phyloP scores from a whole-genome alignment of 139 green algal genomes.

The Raphidocelis subcapitata region DNA sequence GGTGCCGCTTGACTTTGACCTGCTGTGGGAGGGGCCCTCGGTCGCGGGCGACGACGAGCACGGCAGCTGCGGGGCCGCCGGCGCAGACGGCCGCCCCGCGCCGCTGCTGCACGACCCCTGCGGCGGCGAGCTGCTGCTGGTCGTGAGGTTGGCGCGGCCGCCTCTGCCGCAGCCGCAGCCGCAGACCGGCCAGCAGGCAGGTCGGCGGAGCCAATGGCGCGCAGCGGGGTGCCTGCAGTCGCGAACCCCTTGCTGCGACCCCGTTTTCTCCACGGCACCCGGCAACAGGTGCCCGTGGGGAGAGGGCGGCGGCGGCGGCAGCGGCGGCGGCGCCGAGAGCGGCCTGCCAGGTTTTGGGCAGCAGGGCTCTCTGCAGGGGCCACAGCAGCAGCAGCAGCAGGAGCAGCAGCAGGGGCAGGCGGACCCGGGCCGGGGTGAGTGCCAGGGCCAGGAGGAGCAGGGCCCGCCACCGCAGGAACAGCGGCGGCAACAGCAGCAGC shows the following conservation, averaged over 20 bases:
- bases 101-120: no score
- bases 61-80: no score
- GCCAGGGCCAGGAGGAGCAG: not conserved
- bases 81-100: no score
- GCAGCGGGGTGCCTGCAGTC: no score
- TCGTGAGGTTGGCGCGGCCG: no score
- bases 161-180: no score
- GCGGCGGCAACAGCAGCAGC: not conserved
- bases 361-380: not conserved
- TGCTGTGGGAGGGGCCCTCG: no score
- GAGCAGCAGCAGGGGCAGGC: not conserved
- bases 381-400: conserved; percentile 5
- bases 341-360: not conserved
- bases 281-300: not conserved
- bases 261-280: not conserved
- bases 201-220: no score
- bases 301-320: not conserved
- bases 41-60: no score
- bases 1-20: no score
- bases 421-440: not conserved
- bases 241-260: not conserved
- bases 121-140: no score
- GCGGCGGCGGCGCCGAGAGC: not conserved
- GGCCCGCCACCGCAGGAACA: not conserved
- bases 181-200: no score